Base-by-base conservation (phyloP, 345 rosid species). In the Dipteronia dyeriana region DNA sequence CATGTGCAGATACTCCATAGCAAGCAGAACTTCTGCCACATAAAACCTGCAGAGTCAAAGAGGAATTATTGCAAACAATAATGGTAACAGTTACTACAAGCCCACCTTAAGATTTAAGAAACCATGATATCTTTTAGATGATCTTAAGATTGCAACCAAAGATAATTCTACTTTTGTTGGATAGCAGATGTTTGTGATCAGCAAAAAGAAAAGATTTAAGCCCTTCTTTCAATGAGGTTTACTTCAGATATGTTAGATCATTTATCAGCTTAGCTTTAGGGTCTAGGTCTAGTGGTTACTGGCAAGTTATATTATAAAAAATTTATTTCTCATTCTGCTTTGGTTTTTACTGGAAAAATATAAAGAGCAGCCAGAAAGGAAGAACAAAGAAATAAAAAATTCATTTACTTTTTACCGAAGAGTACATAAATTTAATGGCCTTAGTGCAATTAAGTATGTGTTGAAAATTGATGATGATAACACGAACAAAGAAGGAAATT, bases 1-100 rank as follows among this genome's bases (percentile, higher is more conserved):
- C 97, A 92, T 90, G 81, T 94, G 98, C 76, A 94, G 82, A 75
- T 94, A 94, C 84, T 94, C 98, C 87, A 94, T 63, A 53, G 98
- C 91, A 10, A 94, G 91, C 75, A 94, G 92, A 62, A 92, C 94
- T 85, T 94, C 98, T 3, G 98, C 95, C 23, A 89, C 94, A 19
- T 94, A 94, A 74, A 94, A 94, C 75, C 98, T 94, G 87, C 80
- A 71, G 38, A 56, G 8, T 51, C 38, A 69, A 19, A 38, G 34
- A 11, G 39, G 16, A 71, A 54, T 71, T 31, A 63, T 17, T 47
- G 56, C 6, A 75, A n/a, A 31, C 2, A 19, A 45, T 63, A 6
- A 49, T 31, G 53, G 26, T 31, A 26, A 25, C 17, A 20, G 25
- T 12, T 13, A 39, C 13, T 10, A 29, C 49, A 34, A 34, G 38